Base-by-base conservation (phyloP, 2,329 filamentous ascomycete species). In the Periconia sp. region DNA sequence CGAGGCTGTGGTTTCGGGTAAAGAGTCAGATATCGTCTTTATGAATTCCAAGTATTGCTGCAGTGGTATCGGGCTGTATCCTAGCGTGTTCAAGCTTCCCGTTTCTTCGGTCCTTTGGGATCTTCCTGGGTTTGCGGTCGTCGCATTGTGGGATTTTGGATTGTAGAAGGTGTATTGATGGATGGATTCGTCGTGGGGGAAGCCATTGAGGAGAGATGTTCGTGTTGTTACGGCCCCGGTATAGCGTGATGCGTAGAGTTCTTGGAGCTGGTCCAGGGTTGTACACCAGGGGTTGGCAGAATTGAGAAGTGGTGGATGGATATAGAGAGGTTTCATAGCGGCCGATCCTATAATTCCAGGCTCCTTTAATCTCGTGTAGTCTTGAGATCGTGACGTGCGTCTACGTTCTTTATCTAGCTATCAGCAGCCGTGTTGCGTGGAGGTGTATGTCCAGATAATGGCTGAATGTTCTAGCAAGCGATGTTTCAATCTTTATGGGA, bases 271-370 rank as follows among this genome's bases (percentile, higher is more conserved):
- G 4, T 78, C 73, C 4, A 79, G 66, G 3, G 79, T 82, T 0
- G 86, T 89, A 18, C 87, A 87, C 87, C 87, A 91, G 0, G 88
- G 88, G 36, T 82, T 86, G 21, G 88, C 82, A 1, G 87, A 87
- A 70, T 92, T 92, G 52, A 91, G 73, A 5, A 92, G 73, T 0
- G 86, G 86, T 1, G 86, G 86, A 30, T 74, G 56, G 46, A 90
- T 82, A 6, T 54, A 36, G 8, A 87, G 69, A 8, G 69, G 47
- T 28, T 54, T 58, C 63, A 66, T 63, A 7, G 15, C 17, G 4
- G n/a, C n/a, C n/a, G n/a, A n/a, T n/a, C n/a, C n/a, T n/a, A n/a
- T n/a, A n/a, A n/a, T n/a, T n/a, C n/a, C n/a, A n/a, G n/a, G n/a
- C n/a, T n/a, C n/a, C n/a, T n/a, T n/a, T n/a, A n/a, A n/a, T n/a